These are phyloP conservation scores for Phascolomyces articulosus DNA, from an alignment of 371 early-diverging fungal species.

Conservation along the genomic window DNA sequence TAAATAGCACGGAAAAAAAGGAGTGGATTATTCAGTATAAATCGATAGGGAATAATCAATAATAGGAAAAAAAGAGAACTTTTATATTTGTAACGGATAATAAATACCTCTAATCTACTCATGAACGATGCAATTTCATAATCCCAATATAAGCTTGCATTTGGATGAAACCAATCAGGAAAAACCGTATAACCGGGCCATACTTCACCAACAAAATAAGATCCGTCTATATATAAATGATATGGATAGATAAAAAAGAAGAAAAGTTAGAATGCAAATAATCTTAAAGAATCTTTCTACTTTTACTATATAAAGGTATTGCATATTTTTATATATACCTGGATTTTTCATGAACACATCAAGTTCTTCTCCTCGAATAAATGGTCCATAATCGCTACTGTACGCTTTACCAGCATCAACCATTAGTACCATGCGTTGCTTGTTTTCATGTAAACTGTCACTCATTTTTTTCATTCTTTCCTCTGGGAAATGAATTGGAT, in stretches of 20 bases:
- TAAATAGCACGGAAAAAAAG: too few relatives aligned
- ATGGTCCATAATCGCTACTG: slow-evolving; percentile 39
- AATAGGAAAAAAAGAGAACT: too few relatives aligned
- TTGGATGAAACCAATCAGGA: slow-evolving; percentile 29
- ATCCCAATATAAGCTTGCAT: slow-evolving; percentile 15
- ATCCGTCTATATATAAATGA: slow-evolving; percentile 39
- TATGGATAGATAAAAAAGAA: not conserved
- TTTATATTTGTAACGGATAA: too few relatives aligned
- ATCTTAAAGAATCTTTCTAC: too few relatives aligned
- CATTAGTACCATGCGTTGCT: slow-evolving; percentile 52
- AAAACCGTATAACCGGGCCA: slow-evolving; percentile 69
- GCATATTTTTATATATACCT: too few relatives aligned
- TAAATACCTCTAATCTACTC: not conserved
- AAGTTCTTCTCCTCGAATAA: slow-evolving; percentile 35
- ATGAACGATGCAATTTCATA: slow-evolving; percentile 17
- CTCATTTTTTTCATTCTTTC: slow-evolving; percentile 29
- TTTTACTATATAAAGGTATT: too few relatives aligned
- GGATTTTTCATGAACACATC: slow-evolving; percentile 55
- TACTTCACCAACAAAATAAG: slow-evolving; percentile 54
- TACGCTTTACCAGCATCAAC: slow-evolving; percentile 55
- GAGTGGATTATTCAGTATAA: too few relatives aligned
- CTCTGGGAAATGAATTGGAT: slow-evolving; percentile 48
- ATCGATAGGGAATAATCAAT: too few relatives aligned
- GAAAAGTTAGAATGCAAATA: too few relatives aligned
- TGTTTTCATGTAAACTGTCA: slow-evolving; percentile 27